Percentiles rank a stretch among this genome's conserved stretches.
phyloP scores from a whole-genome alignment of 2,329 filamentous ascomycete species.

The Talaromyces sp. region DNA sequence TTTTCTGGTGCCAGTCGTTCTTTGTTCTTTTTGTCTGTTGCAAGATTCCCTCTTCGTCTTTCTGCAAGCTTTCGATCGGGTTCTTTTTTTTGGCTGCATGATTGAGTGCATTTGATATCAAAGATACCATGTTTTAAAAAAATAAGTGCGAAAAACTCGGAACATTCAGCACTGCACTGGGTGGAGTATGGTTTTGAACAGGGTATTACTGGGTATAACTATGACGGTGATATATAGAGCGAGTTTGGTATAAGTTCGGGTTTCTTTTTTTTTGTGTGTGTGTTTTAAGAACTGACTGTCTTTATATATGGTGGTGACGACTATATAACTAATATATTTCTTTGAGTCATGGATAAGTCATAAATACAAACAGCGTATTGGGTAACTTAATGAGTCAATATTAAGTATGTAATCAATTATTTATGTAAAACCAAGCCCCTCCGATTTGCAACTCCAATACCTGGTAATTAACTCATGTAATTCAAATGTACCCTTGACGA shows the following conservation, averaged over 20 bases:
- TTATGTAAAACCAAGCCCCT: background rate
- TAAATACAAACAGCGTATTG: background rate
- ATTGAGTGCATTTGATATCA: background rate
- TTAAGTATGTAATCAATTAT: background rate
- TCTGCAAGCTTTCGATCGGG: conserved; percentile 15
- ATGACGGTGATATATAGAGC: background rate
- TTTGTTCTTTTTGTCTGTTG: conserved; percentile 1
- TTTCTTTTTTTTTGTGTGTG: background rate
- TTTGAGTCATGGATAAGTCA: background rate
- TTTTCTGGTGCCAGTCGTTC: conserved; percentile 9
- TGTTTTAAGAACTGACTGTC: background rate
- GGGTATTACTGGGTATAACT: background rate
- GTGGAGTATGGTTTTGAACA: conserved; percentile 1
- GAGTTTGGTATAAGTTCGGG: background rate
- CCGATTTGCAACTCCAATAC: background rate
- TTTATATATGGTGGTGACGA: background rate
- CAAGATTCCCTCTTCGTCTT: conserved; percentile 5
- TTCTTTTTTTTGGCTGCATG: conserved; percentile 11
- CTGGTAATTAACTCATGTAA: background rate
- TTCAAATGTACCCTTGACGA: background rate
- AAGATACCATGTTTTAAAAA: conserved; percentile 2
- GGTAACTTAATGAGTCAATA: background rate
- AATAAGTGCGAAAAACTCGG: background rate
- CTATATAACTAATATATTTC: background rate
- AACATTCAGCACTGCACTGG: conserved; percentile 2